phyloP scores from a whole-genome alignment of 495 filamentous ascomycete species.

The Echria macrotheca region DNA sequence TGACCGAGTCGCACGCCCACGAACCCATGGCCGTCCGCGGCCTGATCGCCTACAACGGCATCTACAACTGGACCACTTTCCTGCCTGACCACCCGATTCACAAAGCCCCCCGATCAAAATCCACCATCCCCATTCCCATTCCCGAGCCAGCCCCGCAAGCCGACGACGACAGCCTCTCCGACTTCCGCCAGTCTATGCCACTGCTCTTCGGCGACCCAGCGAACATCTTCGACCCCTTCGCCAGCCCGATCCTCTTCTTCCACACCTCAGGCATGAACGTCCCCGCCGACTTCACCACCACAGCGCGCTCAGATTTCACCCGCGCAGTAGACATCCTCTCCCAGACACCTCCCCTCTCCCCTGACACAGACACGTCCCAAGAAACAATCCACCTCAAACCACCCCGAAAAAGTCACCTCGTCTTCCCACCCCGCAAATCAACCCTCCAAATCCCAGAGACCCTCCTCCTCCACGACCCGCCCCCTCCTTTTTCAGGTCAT shows the following conservation, averaged over 20 bases:
- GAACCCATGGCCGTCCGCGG: conserved; percentile 38
- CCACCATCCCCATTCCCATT: neutral
- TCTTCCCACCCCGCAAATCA: neutral
- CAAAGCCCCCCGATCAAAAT: neutral
- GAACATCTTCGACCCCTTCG: conserved; percentile 48
- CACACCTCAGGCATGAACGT: conserved; percentile 38
- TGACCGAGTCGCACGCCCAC: conserved; percentile 40
- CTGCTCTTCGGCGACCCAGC: conserved; percentile 37
- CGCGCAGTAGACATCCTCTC: neutral
- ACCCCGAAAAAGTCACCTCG: neutral
- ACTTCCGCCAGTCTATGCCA: conserved; percentile 15
- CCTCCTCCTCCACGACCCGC: neutral
- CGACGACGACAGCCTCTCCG: conserved; percentile 15
- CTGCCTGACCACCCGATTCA: conserved; percentile 40
- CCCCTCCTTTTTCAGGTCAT: no score
- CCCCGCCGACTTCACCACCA: conserved; percentile 10
- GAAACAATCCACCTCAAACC: neutral
- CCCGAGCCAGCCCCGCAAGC: neutral
- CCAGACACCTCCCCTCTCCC: neutral
- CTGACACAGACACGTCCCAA: conserved; percentile 2
- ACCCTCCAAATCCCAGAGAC: neutral
- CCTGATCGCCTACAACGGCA: conserved; percentile 43
- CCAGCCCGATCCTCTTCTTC: conserved; percentile 49
- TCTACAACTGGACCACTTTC: conserved; percentile 51
- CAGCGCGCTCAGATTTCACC: neutral